Evolutionary conservation across 805 yeast genomes (phyloP).

Genomic region (Dipodascopsis uninucleata): DNA sequence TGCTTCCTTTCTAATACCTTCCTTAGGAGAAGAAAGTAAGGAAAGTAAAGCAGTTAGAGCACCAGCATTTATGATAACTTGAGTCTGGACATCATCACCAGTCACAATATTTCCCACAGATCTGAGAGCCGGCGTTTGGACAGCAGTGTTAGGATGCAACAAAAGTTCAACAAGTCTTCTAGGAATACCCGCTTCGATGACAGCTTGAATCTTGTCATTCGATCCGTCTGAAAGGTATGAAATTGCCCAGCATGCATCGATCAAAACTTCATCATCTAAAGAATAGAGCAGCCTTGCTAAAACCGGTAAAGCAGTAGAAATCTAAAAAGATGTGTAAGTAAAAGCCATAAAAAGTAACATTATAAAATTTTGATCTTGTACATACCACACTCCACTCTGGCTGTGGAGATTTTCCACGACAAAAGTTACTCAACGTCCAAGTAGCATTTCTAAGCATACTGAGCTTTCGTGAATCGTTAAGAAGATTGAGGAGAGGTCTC

Average conservation of each 20-base stretch:
- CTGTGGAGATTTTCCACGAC: conserved; percentile 94
- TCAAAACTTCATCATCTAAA: conserved; percentile 85
- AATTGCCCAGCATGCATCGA: conserved; percentile 99
- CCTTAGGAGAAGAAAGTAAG: conserved; percentile 78
- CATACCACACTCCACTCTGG: conserved; percentile 76
- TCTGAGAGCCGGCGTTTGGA: conserved; percentile 95
- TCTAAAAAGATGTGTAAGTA: conserved; percentile 34
- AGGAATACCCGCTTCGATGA: conserved; percentile 93
- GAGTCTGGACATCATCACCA: conserved; percentile 94
- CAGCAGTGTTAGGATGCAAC: conserved; percentile 69
- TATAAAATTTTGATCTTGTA: background rate
- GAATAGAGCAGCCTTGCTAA: conserved; percentile 87
- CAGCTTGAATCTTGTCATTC: conserved; percentile 90
- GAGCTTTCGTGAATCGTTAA: conserved; percentile 71
- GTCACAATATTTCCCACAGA: conserved; percentile 98
- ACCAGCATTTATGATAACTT: conserved; percentile 87
- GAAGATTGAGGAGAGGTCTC: conserved; percentile 77
- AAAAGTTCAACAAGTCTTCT: conserved; percentile 87
- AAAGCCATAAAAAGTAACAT: background rate
- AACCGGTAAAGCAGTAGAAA: conserved; percentile 83
- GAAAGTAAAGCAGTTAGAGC: conserved; percentile 82
- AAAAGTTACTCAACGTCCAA: conserved; percentile 94
- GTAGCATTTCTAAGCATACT: conserved; percentile 94
- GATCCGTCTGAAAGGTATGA: conserved; percentile 93
- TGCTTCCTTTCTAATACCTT: conserved; percentile 91